Conservation (phyloP, 345 rosid genomes). For the Reutealis trisperma region DNA sequence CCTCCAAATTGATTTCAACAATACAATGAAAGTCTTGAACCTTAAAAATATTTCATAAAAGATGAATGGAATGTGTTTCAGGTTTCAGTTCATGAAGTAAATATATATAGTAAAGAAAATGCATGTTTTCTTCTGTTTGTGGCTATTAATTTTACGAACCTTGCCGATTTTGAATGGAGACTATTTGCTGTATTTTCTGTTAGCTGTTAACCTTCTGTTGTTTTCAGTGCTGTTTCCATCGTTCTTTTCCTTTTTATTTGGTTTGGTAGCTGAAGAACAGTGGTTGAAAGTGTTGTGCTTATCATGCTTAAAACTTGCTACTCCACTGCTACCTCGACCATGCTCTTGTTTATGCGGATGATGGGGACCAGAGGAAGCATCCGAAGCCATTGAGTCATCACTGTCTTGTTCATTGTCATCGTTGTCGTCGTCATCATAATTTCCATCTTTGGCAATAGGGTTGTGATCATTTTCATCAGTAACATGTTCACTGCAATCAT, state of each 20-base stretch:
- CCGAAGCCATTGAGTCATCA: conserved; percentile 82
- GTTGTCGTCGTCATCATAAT: conserved; percentile 11
- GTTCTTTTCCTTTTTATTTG: conserved; percentile 32
- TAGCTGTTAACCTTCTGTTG: conserved; percentile 19
- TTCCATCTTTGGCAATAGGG: conserved; percentile 4
- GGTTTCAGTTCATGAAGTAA: background rate
- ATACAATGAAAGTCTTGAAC: background rate
- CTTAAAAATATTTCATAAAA: background rate
- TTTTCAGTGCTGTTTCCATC: conserved; percentile 23
- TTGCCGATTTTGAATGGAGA: background rate
- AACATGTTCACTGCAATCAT: conserved; percentile 28
- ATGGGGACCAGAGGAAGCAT: conserved; percentile 72
- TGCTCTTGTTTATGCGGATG: conserved; percentile 29
- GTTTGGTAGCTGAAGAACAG: conserved; percentile 29
- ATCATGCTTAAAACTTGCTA: conserved; percentile 19
- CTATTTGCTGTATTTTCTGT: conserved; percentile 30
- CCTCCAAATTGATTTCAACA: background rate
- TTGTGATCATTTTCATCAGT: conserved; percentile 18
- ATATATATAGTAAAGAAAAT: background rate
- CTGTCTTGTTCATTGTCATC: conserved; percentile 48
- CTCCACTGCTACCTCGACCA: conserved; percentile 15
- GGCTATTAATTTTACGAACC: background rate
- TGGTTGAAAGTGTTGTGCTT: conserved; percentile 30
- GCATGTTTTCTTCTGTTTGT: conserved; percentile 2
- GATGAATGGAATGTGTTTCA: background rate